These are phyloP conservation scores for Colletotrichum endophyticum DNA, from an alignment of 2,329 filamentous ascomycete genomes.

Conservation along the genomic window DNA sequence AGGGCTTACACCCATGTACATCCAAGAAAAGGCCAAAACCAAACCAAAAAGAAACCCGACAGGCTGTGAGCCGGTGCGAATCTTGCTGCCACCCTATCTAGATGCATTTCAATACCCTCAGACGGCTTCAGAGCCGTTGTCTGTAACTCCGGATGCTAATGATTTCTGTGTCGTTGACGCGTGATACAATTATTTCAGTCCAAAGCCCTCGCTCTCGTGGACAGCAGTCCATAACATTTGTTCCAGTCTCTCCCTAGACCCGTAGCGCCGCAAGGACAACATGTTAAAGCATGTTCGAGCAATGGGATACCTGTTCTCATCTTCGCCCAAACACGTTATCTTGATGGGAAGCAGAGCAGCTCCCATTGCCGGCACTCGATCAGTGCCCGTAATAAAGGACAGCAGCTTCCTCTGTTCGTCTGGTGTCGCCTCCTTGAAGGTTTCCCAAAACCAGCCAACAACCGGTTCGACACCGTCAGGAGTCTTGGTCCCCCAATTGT, in stretches of 20 bases:
- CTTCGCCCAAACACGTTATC: constrained; percentile 76
- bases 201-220: constrained; percentile 90
- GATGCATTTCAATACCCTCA: background rate
- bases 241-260: constrained; percentile 69
- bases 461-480: constrained; percentile 68
- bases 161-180: constrained; percentile 2
- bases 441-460: constrained; percentile 87
- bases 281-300: constrained; percentile 93
- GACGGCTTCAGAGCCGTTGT: background rate
- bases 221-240: constrained; percentile 83
- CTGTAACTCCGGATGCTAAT: constrained; percentile 10
- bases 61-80: background rate
- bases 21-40: background rate
- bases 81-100: background rate
- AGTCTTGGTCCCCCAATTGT: constrained; percentile 72
- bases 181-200: constrained; percentile 67
- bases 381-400: constrained; percentile 88
- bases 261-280: constrained; percentile 77
- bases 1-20: background rate
- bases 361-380: constrained; percentile 88
- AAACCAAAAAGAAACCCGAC: constrained; percentile 1
- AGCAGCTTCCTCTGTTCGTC: constrained; percentile 78
- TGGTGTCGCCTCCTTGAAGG: constrained; percentile 70
- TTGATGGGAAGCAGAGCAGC: constrained; percentile 80
- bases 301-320: constrained; percentile 77